Conservation (phyloP, 1,139 yeast genomes). For the Yamadazyma diospyri region DNA sequence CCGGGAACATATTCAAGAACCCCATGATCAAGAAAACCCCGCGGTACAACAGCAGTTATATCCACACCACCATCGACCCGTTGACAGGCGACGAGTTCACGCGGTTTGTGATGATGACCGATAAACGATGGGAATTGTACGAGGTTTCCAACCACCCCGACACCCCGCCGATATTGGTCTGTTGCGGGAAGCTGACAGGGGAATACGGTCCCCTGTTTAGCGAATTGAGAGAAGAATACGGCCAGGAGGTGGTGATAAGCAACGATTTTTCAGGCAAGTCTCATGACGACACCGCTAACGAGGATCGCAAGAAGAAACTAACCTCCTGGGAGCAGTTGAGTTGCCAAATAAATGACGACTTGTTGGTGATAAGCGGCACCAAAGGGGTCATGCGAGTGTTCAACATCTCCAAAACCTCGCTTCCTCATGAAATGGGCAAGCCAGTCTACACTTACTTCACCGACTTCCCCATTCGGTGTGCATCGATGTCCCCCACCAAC, state of each 20-base stretch:
- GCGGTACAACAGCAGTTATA: slow-evolving; percentile 55
- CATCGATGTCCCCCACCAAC: slow-evolving; percentile 66
- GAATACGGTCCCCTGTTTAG: slow-evolving; percentile 56
- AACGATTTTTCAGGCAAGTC: slow-evolving; percentile 30
- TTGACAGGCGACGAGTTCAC: slow-evolving; percentile 46
- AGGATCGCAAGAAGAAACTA: slow-evolving; percentile 27
- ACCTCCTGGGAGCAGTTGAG: slow-evolving; percentile 61
- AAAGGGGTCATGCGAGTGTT: slow-evolving; percentile 66
- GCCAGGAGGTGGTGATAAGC: slow-evolving; percentile 26
- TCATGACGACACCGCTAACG: slow-evolving; percentile 13
- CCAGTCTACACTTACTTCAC: slow-evolving; percentile 69
- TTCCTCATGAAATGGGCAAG: slow-evolving; percentile 44
- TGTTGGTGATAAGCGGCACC: slow-evolving; percentile 69
- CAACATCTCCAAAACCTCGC: slow-evolving; percentile 41
- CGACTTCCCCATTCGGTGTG: slow-evolving; percentile 74
- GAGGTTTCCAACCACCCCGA: slow-evolving; percentile 26
- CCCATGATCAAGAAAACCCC: slow-evolving; percentile 37
- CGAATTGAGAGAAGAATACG: slow-evolving; percentile 23
- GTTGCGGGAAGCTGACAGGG: slow-evolving; percentile 68
- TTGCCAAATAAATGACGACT: slow-evolving; percentile 60
- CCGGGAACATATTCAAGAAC: slow-evolving; percentile 33
- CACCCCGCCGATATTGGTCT: slow-evolving; percentile 52
- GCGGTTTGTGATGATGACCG: slow-evolving; percentile 60
- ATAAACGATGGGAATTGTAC: slow-evolving; percentile 72
- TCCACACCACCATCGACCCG: slow-evolving; percentile 43